These are phyloP conservation scores for Monosporascus sp. DNA, from an alignment of 2,329 filamentous ascomycete species.

Conservation along the genomic window DNA sequence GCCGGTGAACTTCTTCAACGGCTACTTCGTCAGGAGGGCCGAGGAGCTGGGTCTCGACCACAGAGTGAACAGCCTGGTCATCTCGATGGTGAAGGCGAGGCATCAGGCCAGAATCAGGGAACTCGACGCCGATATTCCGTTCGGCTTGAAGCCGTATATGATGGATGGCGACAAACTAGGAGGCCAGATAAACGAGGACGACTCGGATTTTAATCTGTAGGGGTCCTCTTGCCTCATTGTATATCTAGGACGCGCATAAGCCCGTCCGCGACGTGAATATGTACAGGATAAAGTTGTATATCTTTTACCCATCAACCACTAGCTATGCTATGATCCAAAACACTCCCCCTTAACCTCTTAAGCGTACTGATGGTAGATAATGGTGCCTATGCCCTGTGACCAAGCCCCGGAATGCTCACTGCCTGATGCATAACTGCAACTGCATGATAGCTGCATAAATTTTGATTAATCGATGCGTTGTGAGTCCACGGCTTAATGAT, in stretches of 20 bases:
- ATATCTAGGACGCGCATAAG: background rate
- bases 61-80: conserved; percentile 66
- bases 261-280: too few species aligned
- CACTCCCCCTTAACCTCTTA: too few species aligned
- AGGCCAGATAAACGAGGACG: conserved; percentile 8
- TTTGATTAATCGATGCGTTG: too few species aligned
- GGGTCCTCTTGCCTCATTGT: background rate
- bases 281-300: too few species aligned
- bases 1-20: conserved; percentile 81
- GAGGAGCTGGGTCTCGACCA: conserved; percentile 66
- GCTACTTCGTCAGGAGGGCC: conserved; percentile 74
- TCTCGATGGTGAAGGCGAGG: conserved; percentile 70
- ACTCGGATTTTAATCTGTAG: conserved; percentile 3
- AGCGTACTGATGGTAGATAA: too few species aligned
- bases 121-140: conserved; percentile 19
- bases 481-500: background rate
- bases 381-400: too few species aligned
- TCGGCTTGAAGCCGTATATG: conserved; percentile 19
- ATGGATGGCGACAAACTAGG: conserved; percentile 19
- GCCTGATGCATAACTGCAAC: too few species aligned
- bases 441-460: too few species aligned
- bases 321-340: too few species aligned
- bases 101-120: conserved; percentile 29
- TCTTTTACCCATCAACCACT: too few species aligned
- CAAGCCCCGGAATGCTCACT: too few species aligned